Evolutionary conservation across 257 asterid species (phyloP), one percentile per base, ranked within the genome.

Genomic region (Catharanthus roseus): DNA sequence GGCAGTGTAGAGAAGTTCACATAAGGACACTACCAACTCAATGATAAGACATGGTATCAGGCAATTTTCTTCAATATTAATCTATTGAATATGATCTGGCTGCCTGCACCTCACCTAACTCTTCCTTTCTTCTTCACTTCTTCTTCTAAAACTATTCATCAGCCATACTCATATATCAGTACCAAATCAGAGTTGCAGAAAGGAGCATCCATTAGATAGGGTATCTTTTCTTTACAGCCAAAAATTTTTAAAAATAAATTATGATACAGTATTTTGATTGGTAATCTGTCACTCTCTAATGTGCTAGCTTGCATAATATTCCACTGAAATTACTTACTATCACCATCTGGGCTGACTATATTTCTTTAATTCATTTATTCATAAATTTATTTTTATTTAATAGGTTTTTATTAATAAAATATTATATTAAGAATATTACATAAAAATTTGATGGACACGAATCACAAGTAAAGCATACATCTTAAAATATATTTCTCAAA

Each of bases 21-120:
- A 75, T 68, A 79, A 82, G 69, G 84, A 79, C 84, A 79, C 69
- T 75, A 79, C 84, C 88, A 76, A 78, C 79, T 84, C 77, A 83
- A 81, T 84, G 44, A 81, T 81, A 60, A 11, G 82, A 77, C 80
- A 78, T 81, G 80, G 83, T 71, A 63, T 61, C 78, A 72, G 38
- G 70, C 77, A 74, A 74, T 74, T 74, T n/a, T 76, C 63, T 55
- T 71, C n/a, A 58, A 44, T 67, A 56, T 11, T 56, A 65, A 44
- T 74, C 67, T 39, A 65, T n/a, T n/a, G n/a, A n/a, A n/a, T n/a
- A n/a, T n/a, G n/a, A n/a, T 38, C 72, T 60, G 66, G 67, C 74
- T 18, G 51, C 41, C n/a, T n/a, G n/a, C 7, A 2, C 7, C 7
- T 60, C 74, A 72, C 81, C 74, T 72, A 77, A 75, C 74, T 54